Percentiles rank a stretch among this genome's conserved stretches.
These are phyloP conservation scores for Phytophthora hibernalis DNA, from an alignment of 352 stramenopile genomes.

Conservation along the genomic window DNA sequence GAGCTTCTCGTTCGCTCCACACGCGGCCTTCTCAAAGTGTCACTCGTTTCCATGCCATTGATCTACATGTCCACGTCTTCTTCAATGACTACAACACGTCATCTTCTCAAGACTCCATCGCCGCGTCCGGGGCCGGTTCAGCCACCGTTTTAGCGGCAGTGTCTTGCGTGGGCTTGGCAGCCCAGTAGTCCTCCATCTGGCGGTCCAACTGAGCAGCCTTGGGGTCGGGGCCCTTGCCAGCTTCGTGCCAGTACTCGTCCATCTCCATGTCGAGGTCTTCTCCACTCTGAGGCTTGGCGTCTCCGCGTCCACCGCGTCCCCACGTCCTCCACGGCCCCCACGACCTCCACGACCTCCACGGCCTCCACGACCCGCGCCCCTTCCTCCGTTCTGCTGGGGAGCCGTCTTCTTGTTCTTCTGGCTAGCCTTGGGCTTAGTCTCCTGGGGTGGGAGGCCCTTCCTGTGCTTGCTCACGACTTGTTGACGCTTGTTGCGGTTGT, in stretches of 20 bases:
- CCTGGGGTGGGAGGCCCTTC: constrained; percentile 58
- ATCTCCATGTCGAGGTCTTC: constrained; percentile 90
- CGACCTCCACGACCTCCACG: constrained; percentile 33
- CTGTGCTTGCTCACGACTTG: constrained; percentile 76
- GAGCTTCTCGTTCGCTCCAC: constrained; percentile 29
- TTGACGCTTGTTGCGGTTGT: constrained; percentile 78
- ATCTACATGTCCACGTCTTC: constrained; percentile 33
- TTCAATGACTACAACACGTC: constrained; percentile 25
- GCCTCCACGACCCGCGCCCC: constrained; percentile 22
- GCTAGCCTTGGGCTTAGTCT: constrained; percentile 45
- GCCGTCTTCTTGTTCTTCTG: constrained; percentile 43
- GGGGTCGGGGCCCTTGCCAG: constrained; percentile 88
- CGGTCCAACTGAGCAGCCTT: constrained; percentile 81
- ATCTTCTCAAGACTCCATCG: constrained; percentile 42
- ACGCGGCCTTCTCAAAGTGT: constrained; percentile 33
- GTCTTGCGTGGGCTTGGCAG: constrained; percentile 69
- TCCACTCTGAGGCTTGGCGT: constrained; percentile 53
- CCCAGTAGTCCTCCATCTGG: constrained; percentile 92
- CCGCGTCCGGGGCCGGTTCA: constrained; percentile 31
- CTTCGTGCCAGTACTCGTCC: constrained; percentile 90
- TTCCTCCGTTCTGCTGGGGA: constrained; percentile 41
- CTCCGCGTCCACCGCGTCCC: constrained; percentile 39
- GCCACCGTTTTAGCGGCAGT: constrained; percentile 25
- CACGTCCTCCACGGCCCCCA: constrained; percentile 40
- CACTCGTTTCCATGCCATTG: constrained; percentile 31